phyloP scores from a whole-genome alignment of 2,329 filamentous ascomycete genomes.

The Colletotrichum eleusines region DNA sequence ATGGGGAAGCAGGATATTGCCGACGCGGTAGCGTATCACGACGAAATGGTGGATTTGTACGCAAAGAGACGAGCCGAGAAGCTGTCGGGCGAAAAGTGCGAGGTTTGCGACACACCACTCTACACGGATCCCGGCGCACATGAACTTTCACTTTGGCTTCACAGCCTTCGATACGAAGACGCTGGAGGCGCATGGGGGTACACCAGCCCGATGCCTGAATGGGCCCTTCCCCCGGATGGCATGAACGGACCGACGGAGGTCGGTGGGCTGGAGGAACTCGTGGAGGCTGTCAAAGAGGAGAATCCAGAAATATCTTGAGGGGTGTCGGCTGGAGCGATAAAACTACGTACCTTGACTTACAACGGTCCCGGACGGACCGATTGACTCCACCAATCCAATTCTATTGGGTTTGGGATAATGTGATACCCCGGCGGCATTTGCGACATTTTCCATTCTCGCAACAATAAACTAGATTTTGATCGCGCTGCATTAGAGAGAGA shows the following conservation, averaged over 20 bases:
- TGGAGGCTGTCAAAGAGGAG: slow-evolving; percentile 64
- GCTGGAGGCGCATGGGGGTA: slow-evolving; percentile 88
- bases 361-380: slow-evolving; percentile 30
- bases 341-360: neutral
- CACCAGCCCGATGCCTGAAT: slow-evolving; percentile 83
- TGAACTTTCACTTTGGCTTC: slow-evolving; percentile 92
- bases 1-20: slow-evolving; percentile 97
- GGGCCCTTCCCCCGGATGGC: slow-evolving; percentile 86
- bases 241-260: slow-evolving; percentile 78
- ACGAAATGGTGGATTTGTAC: slow-evolving; percentile 92
- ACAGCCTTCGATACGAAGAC: slow-evolving; percentile 91
- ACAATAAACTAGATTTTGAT: neutral
- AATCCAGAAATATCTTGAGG: slow-evolving; percentile 54
- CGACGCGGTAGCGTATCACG: slow-evolving; percentile 91
- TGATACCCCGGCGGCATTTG: slow-evolving; percentile 28
- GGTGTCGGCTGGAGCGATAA: slow-evolving; percentile 34
- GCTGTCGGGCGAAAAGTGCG: slow-evolving; percentile 87
- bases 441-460: slow-evolving; percentile 6
- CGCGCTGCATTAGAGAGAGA: neutral
- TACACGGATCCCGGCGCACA: slow-evolving; percentile 94
- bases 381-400: slow-evolving; percentile 26
- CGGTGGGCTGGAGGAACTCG: slow-evolving; percentile 69
- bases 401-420: slow-evolving; percentile 22
- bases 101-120: slow-evolving; percentile 85
- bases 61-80: slow-evolving; percentile 92